These are phyloP conservation scores for Mortierella sp. DNA, from an alignment of 371 early-diverging fungal genomes.

Conservation along the genomic window DNA sequence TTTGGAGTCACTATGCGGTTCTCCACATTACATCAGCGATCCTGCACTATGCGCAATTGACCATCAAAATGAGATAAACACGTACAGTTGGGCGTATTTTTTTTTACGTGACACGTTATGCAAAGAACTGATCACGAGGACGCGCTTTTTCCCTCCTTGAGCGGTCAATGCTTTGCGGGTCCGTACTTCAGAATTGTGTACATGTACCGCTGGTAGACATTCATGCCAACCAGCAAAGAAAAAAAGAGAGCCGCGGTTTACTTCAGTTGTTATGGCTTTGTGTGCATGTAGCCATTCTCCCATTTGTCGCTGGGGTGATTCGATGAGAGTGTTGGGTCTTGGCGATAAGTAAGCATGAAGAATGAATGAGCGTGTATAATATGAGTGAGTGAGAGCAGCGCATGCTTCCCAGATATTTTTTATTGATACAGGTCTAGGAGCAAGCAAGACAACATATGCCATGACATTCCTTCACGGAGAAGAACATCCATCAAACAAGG, in stretches of 20 bases:
- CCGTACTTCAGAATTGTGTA: not conserved
- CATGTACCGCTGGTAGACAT: not conserved
- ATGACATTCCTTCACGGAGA: not conserved
- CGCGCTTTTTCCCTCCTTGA: not conserved
- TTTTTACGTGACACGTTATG: slow-evolving; percentile 10
- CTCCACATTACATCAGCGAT: not conserved
- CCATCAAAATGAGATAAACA: not conserved
- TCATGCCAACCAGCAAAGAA: no score
- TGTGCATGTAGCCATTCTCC: no score
- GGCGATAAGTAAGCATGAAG: not conserved
- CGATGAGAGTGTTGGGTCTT: not conserved
- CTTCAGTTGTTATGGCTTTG: not conserved
- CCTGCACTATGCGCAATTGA: not conserved
- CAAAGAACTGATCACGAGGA: not conserved
- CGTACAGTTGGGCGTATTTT: not conserved
- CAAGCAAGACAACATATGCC: not conserved
- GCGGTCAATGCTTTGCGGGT: slow-evolving; percentile 7
- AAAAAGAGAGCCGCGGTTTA: slow-evolving; percentile 3
- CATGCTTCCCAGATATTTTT: slow-evolving; percentile 11
- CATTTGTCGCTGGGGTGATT: no score
- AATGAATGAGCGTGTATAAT: not conserved
- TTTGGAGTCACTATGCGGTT: not conserved
- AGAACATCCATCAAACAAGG: not conserved
- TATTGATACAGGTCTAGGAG: slow-evolving; percentile 2
- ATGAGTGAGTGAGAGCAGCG: slow-evolving; percentile 7